Percentiles rank a stretch among this genome's conserved stretches.
These are phyloP conservation scores for Trichodelitschia bisporula DNA, from an alignment of 495 filamentous ascomycete genomes.

Conservation along the genomic window DNA sequence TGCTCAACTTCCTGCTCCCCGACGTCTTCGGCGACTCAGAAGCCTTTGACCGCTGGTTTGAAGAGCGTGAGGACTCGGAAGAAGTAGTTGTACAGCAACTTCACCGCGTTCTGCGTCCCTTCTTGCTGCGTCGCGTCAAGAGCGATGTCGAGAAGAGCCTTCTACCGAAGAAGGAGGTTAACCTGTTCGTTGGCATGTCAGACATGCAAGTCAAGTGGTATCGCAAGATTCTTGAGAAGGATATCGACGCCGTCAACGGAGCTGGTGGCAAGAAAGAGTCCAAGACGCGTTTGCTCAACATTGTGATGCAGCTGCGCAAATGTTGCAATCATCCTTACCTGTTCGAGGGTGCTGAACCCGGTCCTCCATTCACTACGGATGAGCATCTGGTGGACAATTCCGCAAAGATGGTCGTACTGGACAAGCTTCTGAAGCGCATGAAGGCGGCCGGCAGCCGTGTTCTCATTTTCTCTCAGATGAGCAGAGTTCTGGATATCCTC, in stretches of 20 bases:
- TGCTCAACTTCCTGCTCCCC: constrained; percentile 88
- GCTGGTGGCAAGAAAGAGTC: constrained; percentile 90
- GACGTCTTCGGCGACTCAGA: constrained; percentile 95
- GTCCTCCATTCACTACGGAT: constrained; percentile 93
- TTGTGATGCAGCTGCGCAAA: constrained; percentile 98
- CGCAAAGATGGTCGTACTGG: constrained; percentile 93
- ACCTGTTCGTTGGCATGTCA: constrained; percentile 93
- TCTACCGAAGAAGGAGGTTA: constrained; percentile 91
- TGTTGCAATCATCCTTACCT: constrained; percentile 99
- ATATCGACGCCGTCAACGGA: constrained; percentile 97
- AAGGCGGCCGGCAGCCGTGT: constrained; percentile 70
- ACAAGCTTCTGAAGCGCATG: constrained; percentile 72
- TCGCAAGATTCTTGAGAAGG: constrained; percentile 94
- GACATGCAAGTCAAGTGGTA: constrained; percentile 99
- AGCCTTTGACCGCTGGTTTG: constrained; percentile 98
- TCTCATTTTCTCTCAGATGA: constrained; percentile 99
- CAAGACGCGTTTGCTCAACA: constrained; percentile 97
- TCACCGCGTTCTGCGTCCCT: constrained; percentile 79
- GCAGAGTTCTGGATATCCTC: constrained; percentile 82
- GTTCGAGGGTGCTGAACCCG: constrained; percentile 93
- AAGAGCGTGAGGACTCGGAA: constrained; percentile 63
- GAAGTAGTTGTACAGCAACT: constrained; percentile 95
- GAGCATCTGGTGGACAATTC: constrained; percentile 87
- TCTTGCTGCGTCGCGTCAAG: constrained; percentile 90
- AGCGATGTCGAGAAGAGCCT: constrained; percentile 97